Evolutionary conservation across 1,284 basidiomycete species (phyloP).

Genomic region (Blastosporella zonata): DNA sequence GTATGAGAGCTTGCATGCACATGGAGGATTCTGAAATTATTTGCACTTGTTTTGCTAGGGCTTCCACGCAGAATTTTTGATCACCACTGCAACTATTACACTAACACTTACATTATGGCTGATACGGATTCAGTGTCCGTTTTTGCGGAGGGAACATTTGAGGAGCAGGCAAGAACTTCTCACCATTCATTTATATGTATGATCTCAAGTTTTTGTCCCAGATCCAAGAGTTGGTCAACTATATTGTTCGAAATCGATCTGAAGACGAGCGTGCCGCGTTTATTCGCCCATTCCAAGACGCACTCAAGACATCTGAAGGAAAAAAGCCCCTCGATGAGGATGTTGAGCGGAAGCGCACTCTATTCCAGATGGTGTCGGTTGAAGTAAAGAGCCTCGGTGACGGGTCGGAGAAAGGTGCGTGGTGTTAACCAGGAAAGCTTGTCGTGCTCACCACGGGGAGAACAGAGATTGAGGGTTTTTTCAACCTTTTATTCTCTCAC

Average conservation of each 20-base stretch:
- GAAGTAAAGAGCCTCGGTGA: slow-evolving; percentile 70
- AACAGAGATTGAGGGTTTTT: slow-evolving; percentile 82
- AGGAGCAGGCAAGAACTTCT: slow-evolving; percentile 66
- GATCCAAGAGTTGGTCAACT: slow-evolving; percentile 79
- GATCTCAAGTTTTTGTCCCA: slow-evolving; percentile 31
- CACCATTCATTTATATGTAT: background rate
- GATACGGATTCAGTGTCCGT: slow-evolving; percentile 76
- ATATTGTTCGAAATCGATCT: slow-evolving; percentile 64
- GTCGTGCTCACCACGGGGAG: slow-evolving; percentile 1
- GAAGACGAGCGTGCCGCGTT: slow-evolving; percentile 67
- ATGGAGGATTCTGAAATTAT: too few relatives aligned
- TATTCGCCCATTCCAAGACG: slow-evolving; percentile 65
- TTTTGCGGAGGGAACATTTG: slow-evolving; percentile 85
- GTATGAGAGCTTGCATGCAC: too few relatives aligned
- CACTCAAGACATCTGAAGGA: slow-evolving; percentile 52
- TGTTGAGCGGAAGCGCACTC: slow-evolving; percentile 45
- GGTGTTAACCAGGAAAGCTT: slow-evolving; percentile 7
- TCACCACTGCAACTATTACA: slow-evolving; percentile 2
- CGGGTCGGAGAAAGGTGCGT: slow-evolving; percentile 69
- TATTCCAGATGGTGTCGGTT: slow-evolving; percentile 55
- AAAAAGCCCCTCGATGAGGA: slow-evolving; percentile 54
- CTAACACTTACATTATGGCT: slow-evolving; percentile 30
- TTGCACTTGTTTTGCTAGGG: slow-evolving; percentile 34
- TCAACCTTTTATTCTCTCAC: slow-evolving; percentile 76
- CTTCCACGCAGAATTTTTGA: slow-evolving; percentile 24